Conservation (phyloP, 805 yeast genomes). For the Yamadazyma akitaensis region DNA sequence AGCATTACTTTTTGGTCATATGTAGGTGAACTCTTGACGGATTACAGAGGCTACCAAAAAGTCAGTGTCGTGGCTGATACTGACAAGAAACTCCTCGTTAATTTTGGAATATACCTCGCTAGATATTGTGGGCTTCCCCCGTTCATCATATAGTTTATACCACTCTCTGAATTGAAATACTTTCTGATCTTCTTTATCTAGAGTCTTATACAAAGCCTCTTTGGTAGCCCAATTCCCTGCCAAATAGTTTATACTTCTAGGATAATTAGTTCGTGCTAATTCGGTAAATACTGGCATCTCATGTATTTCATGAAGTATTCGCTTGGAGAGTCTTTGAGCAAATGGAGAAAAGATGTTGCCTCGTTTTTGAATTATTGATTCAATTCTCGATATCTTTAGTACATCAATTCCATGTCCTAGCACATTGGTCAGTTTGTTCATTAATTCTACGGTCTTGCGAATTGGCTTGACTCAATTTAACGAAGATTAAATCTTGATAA, state of each 20-base stretch:
- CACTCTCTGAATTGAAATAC: constrained; percentile 56
- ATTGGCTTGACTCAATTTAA: neutral
- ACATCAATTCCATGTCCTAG: constrained; percentile 60
- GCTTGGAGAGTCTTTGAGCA: constrained; percentile 32
- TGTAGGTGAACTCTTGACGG: constrained; percentile 27
- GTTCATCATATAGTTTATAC: constrained; percentile 42
- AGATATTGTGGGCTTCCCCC: constrained; percentile 45
- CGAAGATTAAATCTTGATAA: neutral
- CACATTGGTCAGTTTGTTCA: constrained; percentile 12
- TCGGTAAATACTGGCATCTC: constrained; percentile 29
- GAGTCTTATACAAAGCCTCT: constrained; percentile 67
- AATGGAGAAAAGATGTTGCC: constrained; percentile 8
- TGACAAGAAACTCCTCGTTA: constrained; percentile 49
- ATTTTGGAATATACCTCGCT: constrained; percentile 23
- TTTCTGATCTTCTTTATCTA: constrained; percentile 48
- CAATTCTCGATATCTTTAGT: constrained; percentile 45
- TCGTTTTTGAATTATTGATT: constrained; percentile 32
- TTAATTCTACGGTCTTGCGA: neutral
- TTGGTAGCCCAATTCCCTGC: constrained; percentile 70
- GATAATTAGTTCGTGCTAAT: constrained; percentile 9
- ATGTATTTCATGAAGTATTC: constrained; percentile 49
- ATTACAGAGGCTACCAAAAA: constrained; percentile 54
- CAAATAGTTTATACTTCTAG: constrained; percentile 31
- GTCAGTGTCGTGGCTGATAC: constrained; percentile 66
- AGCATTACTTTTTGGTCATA: neutral